Evolutionary conservation across 306 rosid genomes (phyloP), one percentile per base, ranked within the genome.

Genomic region (Casuarina cunninghamiana): DNA sequence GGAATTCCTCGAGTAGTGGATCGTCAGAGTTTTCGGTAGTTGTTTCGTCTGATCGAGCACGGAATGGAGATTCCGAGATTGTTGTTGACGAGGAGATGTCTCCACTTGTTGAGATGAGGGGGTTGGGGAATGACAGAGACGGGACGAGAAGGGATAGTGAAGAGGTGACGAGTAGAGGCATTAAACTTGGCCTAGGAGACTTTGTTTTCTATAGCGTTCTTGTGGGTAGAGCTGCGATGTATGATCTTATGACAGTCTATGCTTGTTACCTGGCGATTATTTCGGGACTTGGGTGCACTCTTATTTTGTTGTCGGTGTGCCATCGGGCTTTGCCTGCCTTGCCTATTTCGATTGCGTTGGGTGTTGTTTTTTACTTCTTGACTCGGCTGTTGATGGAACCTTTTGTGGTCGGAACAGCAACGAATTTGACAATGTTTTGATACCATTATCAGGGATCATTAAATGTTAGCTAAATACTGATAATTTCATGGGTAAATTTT

Each of bases 211-310:
- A 94, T 83, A 90, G 97, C 84, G 98, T 94, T 46, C 97, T 92
- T 63, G 98, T 94, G 50, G 95, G 97, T 53, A 90, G 98, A 83
- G 97, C 98, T 82, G 97, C 98, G 60, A 94, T 92, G 97, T 90
- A 90, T 87, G 98, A 94, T 81, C 96, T 94, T 21, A 94, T 92
- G 98, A 94, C 97, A 2, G 97, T 92, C 6, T 92, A 94, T 79
- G 98, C 97, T 75, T 94, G 97, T 86, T 94, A 94, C 84, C 96
- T 94, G 77, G 98, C 97, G 42, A 94, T 94, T 81, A 86, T 94
- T 77, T 94, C 95, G 1, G 97, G 97, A 58, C 89, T 94, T 15
- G 97, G 93, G 0, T 92, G 97, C 90, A 94, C 97, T 49, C 97
- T 94, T 50, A 89, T 94, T 73, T 86, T 94, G 87, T 75, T 92